Evolutionary conservation across 345 rosid species (phyloP).

Genomic region (Acer campestre): DNA sequence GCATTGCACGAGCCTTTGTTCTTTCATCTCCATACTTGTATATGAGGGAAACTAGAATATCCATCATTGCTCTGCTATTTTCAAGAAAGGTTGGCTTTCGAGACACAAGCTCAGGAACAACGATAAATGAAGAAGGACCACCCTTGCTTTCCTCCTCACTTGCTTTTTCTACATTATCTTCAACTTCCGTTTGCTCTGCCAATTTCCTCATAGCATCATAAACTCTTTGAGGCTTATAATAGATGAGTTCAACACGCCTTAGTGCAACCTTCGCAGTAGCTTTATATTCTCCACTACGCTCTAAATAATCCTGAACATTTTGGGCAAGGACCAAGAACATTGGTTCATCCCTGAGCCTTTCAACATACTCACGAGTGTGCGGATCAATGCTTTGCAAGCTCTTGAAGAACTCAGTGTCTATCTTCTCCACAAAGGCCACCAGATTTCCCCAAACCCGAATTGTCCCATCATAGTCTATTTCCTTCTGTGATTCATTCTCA

Average conservation of each 20-base stretch:
- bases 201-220: conserved; percentile 95
- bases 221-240: conserved; percentile 93
- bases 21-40: conserved; percentile 93
- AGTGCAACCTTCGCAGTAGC: conserved; percentile 87
- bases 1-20: conserved; percentile 97
- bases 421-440: conserved; percentile 88
- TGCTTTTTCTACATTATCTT: conserved; percentile 38
- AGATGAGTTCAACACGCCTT: conserved; percentile 76
- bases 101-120: conserved; percentile 74
- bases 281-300: conserved; percentile 63
- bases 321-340: conserved; percentile 82
- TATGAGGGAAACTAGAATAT: conserved; percentile 78
- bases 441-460: conserved; percentile 89
- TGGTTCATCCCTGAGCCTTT: conserved; percentile 91
- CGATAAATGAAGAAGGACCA: conserved; percentile 73
- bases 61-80: conserved; percentile 87
- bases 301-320: conserved; percentile 80
- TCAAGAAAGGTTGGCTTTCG: conserved; percentile 91
- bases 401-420: conserved; percentile 88
- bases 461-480: conserved; percentile 59
- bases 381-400: conserved; percentile 97
- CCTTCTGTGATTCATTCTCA: conserved; percentile 88
- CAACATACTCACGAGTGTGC: conserved; percentile 86
- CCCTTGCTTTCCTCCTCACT: conserved; percentile 71
- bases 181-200: conserved; percentile 66